Percentiles rank a stretch among this genome's conserved stretches.
Conservation (phyloP, 2,329 filamentous ascomycete species). For the Rosellinia necatrix region DNA sequence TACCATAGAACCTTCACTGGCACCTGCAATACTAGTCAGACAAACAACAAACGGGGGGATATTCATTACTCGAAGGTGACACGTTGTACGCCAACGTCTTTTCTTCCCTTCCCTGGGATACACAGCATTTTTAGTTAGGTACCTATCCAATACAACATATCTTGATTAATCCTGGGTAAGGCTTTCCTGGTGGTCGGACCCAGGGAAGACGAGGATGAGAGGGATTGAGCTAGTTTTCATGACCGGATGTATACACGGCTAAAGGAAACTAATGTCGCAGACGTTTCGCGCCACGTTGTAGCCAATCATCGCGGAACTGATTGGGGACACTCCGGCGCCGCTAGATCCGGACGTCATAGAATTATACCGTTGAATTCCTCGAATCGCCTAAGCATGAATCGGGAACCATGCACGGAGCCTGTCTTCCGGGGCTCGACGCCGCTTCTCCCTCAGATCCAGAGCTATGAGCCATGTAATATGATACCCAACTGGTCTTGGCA, state of each 20-base stretch:
- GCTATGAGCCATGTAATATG: too few species aligned
- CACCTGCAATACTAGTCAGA: too few species aligned
- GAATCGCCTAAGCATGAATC: neutral
- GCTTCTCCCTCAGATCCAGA: too few species aligned
- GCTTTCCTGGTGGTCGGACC: neutral
- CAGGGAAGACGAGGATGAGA: slow-evolving; percentile 12
- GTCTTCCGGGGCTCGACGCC: too few species aligned
- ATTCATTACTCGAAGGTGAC: too few species aligned
- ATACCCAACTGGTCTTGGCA: too few species aligned
- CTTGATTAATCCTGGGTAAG: neutral
- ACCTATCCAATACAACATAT: neutral
- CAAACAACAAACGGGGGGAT: too few species aligned
- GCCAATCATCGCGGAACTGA: slow-evolving; percentile 5
- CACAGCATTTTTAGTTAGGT: neutral
- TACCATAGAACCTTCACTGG: too few species aligned
- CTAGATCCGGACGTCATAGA: neutral
- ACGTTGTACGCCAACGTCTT: neutral
- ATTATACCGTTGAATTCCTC: neutral
- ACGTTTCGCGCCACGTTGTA: neutral
- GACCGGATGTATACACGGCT: slow-evolving; percentile 20
- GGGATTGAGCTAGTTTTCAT: slow-evolving; percentile 26
- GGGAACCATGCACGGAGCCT: neutral
- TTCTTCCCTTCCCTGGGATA: neutral
- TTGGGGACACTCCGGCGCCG: slow-evolving; percentile 5
- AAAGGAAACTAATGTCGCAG: slow-evolving; percentile 13